phyloP scores from a whole-genome alignment of 148 eudicot genomes.

The Fagopyrum homotropicum region DNA sequence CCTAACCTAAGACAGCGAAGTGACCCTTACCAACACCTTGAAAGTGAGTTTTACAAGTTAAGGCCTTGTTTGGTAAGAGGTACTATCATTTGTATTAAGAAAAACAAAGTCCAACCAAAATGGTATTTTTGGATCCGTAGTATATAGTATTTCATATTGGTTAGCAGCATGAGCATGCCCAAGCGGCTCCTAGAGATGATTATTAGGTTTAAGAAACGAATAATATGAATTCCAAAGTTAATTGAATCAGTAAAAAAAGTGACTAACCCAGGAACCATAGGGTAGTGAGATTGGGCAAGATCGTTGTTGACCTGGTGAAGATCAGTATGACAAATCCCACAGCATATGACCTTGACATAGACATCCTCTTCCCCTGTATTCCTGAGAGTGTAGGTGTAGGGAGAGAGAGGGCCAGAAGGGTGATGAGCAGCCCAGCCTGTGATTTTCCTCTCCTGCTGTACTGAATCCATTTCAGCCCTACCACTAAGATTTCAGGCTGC shows the following conservation, averaged over 20 bases:
- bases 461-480: background rate
- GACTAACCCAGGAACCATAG: slow-evolving; percentile 91
- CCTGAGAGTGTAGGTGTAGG: slow-evolving; percentile 75
- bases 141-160: no score
- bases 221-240: background rate
- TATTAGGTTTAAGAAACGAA: background rate
- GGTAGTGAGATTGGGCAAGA: slow-evolving; percentile 77
- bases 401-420: slow-evolving; percentile 73
- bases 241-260: no score
- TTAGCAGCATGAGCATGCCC: no score
- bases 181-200: no score
- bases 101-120: no score
- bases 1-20: no score
- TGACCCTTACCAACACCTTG: no score
- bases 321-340: slow-evolving; percentile 89
- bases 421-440: slow-evolving; percentile 88
- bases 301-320: slow-evolving; percentile 79
- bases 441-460: slow-evolving; percentile 27
- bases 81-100: no score
- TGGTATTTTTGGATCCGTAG: no score
- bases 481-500: background rate
- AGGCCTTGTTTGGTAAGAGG: no score
- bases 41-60: no score
- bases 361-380: slow-evolving; percentile 74
- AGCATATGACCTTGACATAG: slow-evolving; percentile 56